Evolutionary conservation across 2,329 filamentous ascomycete species (phyloP).

Genomic region (Colletotrichum falcatum): DNA sequence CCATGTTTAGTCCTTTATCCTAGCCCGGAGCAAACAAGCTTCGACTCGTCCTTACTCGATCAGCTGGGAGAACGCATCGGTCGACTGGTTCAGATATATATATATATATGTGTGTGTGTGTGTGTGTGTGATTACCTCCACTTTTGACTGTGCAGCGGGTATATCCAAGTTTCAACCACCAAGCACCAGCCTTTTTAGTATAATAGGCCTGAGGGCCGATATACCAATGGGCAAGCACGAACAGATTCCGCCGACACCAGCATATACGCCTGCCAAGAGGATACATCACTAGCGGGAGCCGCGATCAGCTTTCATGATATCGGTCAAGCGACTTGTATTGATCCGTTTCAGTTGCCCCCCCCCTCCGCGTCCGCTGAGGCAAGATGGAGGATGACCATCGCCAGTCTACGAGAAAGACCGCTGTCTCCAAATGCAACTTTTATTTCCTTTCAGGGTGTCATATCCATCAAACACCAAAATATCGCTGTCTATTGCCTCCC

Average conservation of each 20-base stretch:
- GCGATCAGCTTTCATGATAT: not conserved
- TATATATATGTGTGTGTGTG: too few species aligned
- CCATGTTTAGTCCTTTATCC: too few species aligned
- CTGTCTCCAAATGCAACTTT: not conserved
- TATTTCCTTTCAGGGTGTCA: not conserved
- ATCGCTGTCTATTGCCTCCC: constrained; percentile 5
- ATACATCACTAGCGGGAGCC: not conserved
- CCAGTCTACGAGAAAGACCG: not conserved
- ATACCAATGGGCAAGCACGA: not conserved
- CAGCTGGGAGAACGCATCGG: too few species aligned
- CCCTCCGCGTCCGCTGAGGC: too few species aligned
- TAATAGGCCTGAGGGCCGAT: too few species aligned
- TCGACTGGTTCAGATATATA: too few species aligned
- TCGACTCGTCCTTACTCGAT: too few species aligned
- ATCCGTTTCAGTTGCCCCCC: not conserved
- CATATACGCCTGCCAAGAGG: not conserved
- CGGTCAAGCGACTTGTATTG: not conserved
- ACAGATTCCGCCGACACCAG: not conserved
- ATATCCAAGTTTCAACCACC: too few species aligned
- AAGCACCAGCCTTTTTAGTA: too few species aligned
- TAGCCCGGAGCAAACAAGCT: too few species aligned
- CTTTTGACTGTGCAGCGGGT: too few species aligned
- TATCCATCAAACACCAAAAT: not conserved
- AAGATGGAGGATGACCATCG: constrained; percentile 6
- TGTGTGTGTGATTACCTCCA: too few species aligned